These are phyloP conservation scores for Bretschneidera sinensis DNA, from an alignment of 345 rosid genomes.

Conservation along the genomic window DNA sequence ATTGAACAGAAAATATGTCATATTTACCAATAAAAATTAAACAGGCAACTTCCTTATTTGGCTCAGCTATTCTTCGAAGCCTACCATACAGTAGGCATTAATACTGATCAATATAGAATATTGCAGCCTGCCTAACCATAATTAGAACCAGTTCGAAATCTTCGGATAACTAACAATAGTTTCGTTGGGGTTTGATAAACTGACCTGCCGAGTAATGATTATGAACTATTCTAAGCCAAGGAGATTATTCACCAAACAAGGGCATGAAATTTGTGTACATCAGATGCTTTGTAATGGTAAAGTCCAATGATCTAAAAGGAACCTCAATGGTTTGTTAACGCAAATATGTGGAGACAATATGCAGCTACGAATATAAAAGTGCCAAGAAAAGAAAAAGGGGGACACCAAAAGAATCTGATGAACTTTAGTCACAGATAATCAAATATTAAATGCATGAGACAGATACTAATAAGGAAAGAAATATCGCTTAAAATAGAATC, in stretches of 20 bases:
- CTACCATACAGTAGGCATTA: too few relatives aligned
- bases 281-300: not conserved
- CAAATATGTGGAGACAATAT: too few relatives aligned
- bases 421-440: not conserved
- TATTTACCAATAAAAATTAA: too few relatives aligned
- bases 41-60: not conserved
- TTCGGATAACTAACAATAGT: too few relatives aligned
- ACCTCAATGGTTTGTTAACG: too few relatives aligned
- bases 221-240: too few relatives aligned
- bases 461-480: constrained; percentile 11
- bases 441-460: not conserved
- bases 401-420: not conserved
- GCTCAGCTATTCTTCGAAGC: not conserved
- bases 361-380: too few relatives aligned
- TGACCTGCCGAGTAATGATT: too few relatives aligned
- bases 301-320: not conserved
- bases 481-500: not conserved
- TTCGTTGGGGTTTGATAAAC: too few relatives aligned
- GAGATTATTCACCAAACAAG: not conserved
- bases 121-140: not conserved
- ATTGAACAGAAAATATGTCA: too few relatives aligned
- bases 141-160: not conserved
- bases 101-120: not conserved
- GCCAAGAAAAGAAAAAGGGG: not conserved
- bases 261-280: not conserved